Percentiles rank a stretch among this genome's conserved stretches.
These are phyloP conservation scores for Suhomyces choctaworum DNA, from an alignment of 1,139 yeast species.

Conservation along the genomic window DNA sequence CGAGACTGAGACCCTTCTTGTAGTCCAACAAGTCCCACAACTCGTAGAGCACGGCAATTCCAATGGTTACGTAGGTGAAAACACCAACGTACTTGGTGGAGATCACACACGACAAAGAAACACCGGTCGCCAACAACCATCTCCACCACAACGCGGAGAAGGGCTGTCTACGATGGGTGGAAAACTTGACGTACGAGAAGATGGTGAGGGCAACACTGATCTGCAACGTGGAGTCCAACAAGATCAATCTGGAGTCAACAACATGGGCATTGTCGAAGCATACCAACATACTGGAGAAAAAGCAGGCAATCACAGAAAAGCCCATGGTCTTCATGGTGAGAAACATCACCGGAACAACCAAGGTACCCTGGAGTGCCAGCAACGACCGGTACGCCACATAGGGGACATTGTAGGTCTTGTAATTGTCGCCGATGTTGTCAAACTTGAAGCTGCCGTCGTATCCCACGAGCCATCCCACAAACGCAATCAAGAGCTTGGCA, in stretches of 20 bases:
- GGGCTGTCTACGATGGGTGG: constrained; percentile 67
- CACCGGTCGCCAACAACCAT: constrained; percentile 84
- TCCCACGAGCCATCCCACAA: constrained; percentile 85
- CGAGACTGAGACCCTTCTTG: constrained; percentile 64
- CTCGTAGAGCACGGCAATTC: constrained; percentile 81
- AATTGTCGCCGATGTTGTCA: constrained; percentile 85
- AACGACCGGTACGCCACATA: constrained; percentile 83
- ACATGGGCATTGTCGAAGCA: constrained; percentile 90
- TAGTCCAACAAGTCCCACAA: constrained; percentile 84
- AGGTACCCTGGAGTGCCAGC: constrained; percentile 78
- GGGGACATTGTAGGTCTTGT: constrained; percentile 76
- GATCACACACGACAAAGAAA: constrained; percentile 83
- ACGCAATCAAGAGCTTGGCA: constrained; percentile 89
- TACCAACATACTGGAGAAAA: constrained; percentile 76
- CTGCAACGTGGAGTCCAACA: constrained; percentile 86
- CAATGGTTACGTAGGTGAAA: constrained; percentile 84
- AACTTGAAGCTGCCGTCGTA: constrained; percentile 90
- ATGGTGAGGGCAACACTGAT: constrained; percentile 79
- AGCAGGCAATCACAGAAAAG: constrained; percentile 75
- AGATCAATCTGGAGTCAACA: constrained; percentile 83
- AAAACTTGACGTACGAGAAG: constrained; percentile 75
- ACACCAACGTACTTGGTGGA: constrained; percentile 96
- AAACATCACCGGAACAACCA: constrained; percentile 81
- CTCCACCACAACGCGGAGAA: constrained; percentile 77
- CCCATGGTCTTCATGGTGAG: constrained; percentile 81